Evolutionary conservation across 2,329 filamentous ascomycete species (phyloP).

Genomic region (Endocalyx cinctus): DNA sequence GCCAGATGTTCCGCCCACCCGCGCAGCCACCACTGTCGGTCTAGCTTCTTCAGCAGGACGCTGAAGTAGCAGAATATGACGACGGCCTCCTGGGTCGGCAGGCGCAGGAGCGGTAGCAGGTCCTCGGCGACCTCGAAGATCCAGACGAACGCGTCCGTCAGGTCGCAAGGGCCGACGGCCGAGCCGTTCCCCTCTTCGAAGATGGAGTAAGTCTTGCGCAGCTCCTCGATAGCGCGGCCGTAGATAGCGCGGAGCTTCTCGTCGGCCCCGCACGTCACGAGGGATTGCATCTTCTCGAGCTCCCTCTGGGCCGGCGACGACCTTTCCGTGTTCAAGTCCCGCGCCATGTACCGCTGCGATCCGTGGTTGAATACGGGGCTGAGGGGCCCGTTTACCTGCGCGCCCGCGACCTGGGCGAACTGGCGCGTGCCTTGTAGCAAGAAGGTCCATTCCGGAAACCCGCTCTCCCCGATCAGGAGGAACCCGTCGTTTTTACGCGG

Average conservation of each 20-base stretch:
- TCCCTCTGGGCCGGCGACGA: neutral
- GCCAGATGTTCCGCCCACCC: slow-evolving; percentile 15
- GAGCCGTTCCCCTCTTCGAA: neutral
- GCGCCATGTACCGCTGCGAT: slow-evolving; percentile 1
- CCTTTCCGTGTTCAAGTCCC: neutral
- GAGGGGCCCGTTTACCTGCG: slow-evolving; percentile 1
- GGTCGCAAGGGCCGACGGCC: slow-evolving; percentile 1
- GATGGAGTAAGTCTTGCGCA: slow-evolving; percentile 8
- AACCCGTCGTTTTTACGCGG: slow-evolving; percentile 9
- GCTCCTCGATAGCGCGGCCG: slow-evolving; percentile 6
- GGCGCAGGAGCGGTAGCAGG: slow-evolving; percentile 21
- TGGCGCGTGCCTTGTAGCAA: slow-evolving; percentile 11
- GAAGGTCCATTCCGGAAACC: slow-evolving; percentile 21
- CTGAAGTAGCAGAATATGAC: slow-evolving; percentile 25
- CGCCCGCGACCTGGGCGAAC: slow-evolving; percentile 3
- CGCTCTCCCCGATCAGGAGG: slow-evolving; percentile 10
- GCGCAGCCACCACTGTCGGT: slow-evolving; percentile 12
- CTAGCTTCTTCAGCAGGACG: slow-evolving; percentile 9
- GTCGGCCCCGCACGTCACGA: slow-evolving; percentile 1
- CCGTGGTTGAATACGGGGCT: slow-evolving; percentile 9
- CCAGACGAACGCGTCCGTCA: slow-evolving; percentile 27
- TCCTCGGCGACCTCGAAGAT: slow-evolving; percentile 22
- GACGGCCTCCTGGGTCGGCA: slow-evolving; percentile 20
- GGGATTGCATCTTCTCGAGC: neutral
- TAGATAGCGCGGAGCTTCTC: slow-evolving; percentile 1